phyloP scores from a whole-genome alignment of 176 grass and related monocot species.

The Oryza rufipogon region DNA sequence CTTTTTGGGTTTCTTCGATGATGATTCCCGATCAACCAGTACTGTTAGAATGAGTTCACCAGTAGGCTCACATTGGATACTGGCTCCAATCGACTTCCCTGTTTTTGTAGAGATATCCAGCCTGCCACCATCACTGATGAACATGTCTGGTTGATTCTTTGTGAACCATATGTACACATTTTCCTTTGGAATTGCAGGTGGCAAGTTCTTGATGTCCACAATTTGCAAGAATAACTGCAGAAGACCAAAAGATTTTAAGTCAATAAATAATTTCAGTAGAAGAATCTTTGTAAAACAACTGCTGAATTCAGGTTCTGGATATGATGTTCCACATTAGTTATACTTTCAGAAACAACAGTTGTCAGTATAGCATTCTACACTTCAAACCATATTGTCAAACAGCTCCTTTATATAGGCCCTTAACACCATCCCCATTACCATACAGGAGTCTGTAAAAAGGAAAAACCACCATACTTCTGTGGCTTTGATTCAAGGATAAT shows the following conservation, averaged over 20 bases:
- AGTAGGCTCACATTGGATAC: slow-evolving; percentile 78
- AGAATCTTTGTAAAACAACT: not conserved
- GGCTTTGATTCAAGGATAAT: slow-evolving; percentile 19
- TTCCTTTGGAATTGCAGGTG: slow-evolving; percentile 53
- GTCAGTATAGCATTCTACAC: not conserved
- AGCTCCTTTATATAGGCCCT: no score
- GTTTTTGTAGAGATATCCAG: slow-evolving; percentile 61
- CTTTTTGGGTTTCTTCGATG: slow-evolving; percentile 51
- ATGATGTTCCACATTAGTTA: not conserved
- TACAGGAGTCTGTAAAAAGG: not conserved
- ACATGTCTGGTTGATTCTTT: slow-evolving; percentile 73
- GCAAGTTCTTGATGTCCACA: slow-evolving; percentile 79
- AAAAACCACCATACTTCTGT: not conserved
- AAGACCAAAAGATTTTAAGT: slow-evolving; percentile 19
- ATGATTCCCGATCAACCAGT: slow-evolving; percentile 49
- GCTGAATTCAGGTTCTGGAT: not conserved
- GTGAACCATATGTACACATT: slow-evolving; percentile 65
- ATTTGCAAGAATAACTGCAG: slow-evolving; percentile 85
- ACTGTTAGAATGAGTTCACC: slow-evolving; percentile 68
- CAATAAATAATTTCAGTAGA: slow-evolving; percentile 17
- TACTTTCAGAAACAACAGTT: not conserved
- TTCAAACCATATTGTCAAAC: no score
- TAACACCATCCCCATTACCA: no score
- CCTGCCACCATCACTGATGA: slow-evolving; percentile 59
- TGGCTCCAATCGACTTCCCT: slow-evolving; percentile 54